Evolutionary conservation across 768 basidiomycete genomes (phyloP).

Genomic region (Tylopilus felleus): DNA sequence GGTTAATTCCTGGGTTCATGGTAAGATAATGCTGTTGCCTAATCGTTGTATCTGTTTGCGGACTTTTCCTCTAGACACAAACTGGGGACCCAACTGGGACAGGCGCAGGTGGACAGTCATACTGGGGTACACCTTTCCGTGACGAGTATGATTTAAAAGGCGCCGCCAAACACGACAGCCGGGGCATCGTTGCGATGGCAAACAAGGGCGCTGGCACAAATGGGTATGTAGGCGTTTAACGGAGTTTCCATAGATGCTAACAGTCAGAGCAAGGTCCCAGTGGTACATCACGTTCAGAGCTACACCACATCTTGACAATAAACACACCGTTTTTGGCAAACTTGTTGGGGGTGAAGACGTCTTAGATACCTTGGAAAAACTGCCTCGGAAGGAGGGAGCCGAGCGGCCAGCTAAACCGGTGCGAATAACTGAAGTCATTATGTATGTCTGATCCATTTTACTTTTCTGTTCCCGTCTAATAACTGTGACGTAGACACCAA

Average conservation of each 20-base stretch:
- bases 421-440: constrained; percentile 79
- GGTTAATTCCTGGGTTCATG: constrained; percentile 95
- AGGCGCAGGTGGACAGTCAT: constrained; percentile 86
- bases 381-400: constrained; percentile 78
- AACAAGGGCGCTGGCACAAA: constrained; percentile 93
- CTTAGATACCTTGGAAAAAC: constrained; percentile 75
- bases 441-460: constrained; percentile 50
- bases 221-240: constrained; percentile 42
- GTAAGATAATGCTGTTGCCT: constrained; percentile 37
- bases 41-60: neutral
- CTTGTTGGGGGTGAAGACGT: constrained; percentile 95
- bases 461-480: neutral
- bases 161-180: constrained; percentile 80
- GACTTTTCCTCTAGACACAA: constrained; percentile 64
- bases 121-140: constrained; percentile 94
- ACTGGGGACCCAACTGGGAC: constrained; percentile 98
- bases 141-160: constrained; percentile 90
- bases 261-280: constrained; percentile 61
- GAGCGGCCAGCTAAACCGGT: constrained; percentile 86
- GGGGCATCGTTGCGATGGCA: constrained; percentile 92
- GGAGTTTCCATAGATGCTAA: neutral
- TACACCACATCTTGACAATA: constrained; percentile 83
- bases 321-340: constrained; percentile 96
- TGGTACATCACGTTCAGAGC: constrained; percentile 90
- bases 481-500: constrained; percentile 57